Percentiles rank a stretch among this genome's conserved stretches.
Evolutionary conservation across 495 filamentous ascomycete genomes (phyloP).

Genomic region (Penicillium subrubescens): DNA sequence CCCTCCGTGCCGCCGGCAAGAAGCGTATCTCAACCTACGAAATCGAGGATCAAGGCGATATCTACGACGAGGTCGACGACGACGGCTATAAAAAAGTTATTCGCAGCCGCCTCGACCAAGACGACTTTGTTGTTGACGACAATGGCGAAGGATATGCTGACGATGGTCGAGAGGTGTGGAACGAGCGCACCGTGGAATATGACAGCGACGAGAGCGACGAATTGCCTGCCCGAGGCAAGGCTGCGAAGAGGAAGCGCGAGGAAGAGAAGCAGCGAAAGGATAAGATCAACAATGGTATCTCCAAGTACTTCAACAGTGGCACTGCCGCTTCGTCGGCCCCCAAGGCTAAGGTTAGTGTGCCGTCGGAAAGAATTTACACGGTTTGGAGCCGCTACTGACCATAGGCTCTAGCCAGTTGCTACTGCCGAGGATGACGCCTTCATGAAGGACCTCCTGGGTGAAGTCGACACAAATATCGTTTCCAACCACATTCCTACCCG

Average conservation of each 20-base stretch:
- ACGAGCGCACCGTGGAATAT: slow-evolving; percentile 59
- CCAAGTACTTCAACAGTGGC: slow-evolving; percentile 87
- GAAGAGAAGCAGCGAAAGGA: slow-evolving; percentile 85
- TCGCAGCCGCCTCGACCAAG: slow-evolving; percentile 81
- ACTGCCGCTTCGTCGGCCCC: slow-evolving; percentile 58
- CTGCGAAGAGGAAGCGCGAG: slow-evolving; percentile 82
- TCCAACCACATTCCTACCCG: slow-evolving; percentile 55
- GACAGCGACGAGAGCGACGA: slow-evolving; percentile 70
- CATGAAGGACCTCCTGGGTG: slow-evolving; percentile 78
- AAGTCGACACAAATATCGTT: slow-evolving; percentile 84
- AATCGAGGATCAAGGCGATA: slow-evolving; percentile 76
- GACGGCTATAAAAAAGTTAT: slow-evolving; percentile 97
- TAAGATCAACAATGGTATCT: slow-evolving; percentile 86
- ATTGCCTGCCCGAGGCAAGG: slow-evolving; percentile 64
- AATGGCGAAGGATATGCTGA: slow-evolving; percentile 94
- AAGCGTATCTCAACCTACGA: slow-evolving; percentile 88
- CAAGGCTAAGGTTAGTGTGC: slow-evolving; percentile 72
- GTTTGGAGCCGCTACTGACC: slow-evolving; percentile 4
- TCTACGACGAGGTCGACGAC: slow-evolving; percentile 97
- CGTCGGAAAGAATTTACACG: neutral
- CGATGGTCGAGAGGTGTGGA: slow-evolving; percentile 97
- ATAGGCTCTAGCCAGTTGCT: slow-evolving; percentile 39
- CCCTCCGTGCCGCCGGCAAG: slow-evolving; percentile 85
- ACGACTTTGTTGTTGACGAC: slow-evolving; percentile 97
- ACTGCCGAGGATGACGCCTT: slow-evolving; percentile 89